Percentiles rank a stretch among this genome's conserved stretches.
phyloP scores from a whole-genome alignment of 371 early-diverging fungal species.

The Funneliformis caledonium region DNA sequence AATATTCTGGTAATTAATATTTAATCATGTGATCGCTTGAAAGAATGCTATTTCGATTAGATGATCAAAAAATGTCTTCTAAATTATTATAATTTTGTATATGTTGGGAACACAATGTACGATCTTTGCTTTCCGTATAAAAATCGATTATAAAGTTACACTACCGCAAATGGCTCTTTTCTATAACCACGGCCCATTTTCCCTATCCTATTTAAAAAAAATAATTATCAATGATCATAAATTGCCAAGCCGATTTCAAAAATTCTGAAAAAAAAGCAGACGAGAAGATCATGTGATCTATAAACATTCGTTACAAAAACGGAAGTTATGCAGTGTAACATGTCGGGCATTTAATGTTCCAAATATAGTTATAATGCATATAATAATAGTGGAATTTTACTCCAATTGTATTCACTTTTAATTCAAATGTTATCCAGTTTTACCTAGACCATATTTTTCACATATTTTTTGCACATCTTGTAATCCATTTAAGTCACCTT shows the following conservation, averaged over 20 bases:
- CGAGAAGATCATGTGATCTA: no score
- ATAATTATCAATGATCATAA: no score
- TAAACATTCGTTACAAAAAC: neutral
- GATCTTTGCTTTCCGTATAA: no score
- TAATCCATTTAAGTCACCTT: constrained; percentile 26
- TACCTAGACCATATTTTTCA: constrained; percentile 36
- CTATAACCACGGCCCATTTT: no score
- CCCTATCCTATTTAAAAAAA: no score
- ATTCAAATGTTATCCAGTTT: neutral
- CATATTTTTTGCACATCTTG: constrained; percentile 18
- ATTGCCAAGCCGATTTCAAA: no score
- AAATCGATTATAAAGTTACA: neutral
- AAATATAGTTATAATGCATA: neutral
- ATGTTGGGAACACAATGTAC: no score
- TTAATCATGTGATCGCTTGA: neutral
- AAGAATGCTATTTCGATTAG: no score
- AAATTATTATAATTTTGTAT: no score
- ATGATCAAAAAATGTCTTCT: no score
- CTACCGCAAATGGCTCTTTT: neutral
- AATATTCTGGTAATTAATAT: neutral
- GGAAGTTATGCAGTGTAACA: neutral
- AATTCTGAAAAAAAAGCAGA: no score
- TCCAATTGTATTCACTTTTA: neutral
- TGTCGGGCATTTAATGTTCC: neutral
- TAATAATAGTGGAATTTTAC: no score